Percentiles rank a stretch among this genome's conserved stretches.
Conservation (phyloP, 1,284 basidiomycete genomes). For the Boletellus sp. region DNA sequence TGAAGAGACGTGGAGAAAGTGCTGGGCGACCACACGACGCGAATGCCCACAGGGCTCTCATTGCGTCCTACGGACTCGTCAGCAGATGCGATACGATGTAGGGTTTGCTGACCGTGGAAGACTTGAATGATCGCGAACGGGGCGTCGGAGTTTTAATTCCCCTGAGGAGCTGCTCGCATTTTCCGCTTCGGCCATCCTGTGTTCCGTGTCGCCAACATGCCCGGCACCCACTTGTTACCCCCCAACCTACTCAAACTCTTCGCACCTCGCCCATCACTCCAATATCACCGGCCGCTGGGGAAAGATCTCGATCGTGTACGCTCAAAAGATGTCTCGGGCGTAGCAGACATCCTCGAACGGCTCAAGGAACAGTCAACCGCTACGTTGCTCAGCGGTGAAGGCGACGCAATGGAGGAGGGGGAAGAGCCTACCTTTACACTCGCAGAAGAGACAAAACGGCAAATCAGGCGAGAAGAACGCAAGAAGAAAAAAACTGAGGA, state of each 20-base stretch:
- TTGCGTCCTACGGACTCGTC: constrained; percentile 17
- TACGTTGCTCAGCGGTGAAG: constrained; percentile 53
- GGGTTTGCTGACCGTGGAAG: too few species aligned
- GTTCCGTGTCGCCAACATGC: constrained; percentile 44
- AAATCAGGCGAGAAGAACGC: constrained; percentile 75
- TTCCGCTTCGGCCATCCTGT: constrained; percentile 10
- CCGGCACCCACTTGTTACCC: constrained; percentile 84
- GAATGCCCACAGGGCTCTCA: constrained; percentile 15
- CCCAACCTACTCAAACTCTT: constrained; percentile 94
- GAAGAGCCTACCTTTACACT: constrained; percentile 75
- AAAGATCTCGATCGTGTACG: constrained; percentile 75
- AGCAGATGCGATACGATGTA: too few species aligned
- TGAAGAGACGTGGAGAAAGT: constrained; percentile 6
- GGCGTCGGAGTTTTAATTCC: constrained; percentile 31
- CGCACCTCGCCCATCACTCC: constrained; percentile 84
- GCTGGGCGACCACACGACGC: constrained; percentile 13
- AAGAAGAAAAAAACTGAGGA: constrained; percentile 77
- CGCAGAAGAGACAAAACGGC: constrained; percentile 75
- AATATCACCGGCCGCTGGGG: constrained; percentile 80
- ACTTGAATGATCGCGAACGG: too few species aligned
- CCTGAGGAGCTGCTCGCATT: background rate
- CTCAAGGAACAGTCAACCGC: constrained; percentile 77
- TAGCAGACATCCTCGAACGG: constrained; percentile 67
- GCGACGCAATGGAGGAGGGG: constrained; percentile 71
- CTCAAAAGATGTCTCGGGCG: constrained; percentile 68